Evolutionary conservation across 176 grass and related monocot genomes (phyloP).

Genomic region (Calamus simplicifolius): DNA sequence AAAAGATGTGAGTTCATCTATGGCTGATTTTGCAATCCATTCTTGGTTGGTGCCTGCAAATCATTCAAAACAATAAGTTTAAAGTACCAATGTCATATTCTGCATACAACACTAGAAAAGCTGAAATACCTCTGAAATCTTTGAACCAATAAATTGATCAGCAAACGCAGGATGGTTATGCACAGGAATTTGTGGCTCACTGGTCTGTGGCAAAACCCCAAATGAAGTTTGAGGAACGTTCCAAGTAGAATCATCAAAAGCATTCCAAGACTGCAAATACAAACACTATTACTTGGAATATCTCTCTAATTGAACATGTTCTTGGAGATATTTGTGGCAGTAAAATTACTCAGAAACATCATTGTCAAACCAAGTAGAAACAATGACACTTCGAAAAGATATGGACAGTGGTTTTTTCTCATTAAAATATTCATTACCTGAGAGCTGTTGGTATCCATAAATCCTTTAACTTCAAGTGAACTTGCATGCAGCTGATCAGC

Average conservation of each 20-base stretch:
- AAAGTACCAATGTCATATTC: conserved; percentile 1
- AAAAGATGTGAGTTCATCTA: conserved; percentile 25
- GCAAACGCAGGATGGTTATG: conserved; percentile 8
- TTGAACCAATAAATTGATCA: conserved; percentile 36
- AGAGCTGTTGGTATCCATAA: conserved; percentile 29
- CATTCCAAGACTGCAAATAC: conserved; percentile 50
- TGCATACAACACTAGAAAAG: not conserved
- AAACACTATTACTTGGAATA: conserved; percentile 11
- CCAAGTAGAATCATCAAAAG: conserved; percentile 47
- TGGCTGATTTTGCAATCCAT: conserved; percentile 25
- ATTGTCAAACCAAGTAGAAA: no score
- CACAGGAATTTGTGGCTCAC: conserved; percentile 14
- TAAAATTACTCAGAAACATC: no score
- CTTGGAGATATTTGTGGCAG: no score
- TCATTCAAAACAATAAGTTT: conserved; percentile 4
- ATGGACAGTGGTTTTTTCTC: no score
- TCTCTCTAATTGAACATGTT: not conserved
- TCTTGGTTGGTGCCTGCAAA: conserved; percentile 30
- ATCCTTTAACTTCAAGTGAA: conserved; percentile 25
- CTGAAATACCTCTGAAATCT: conserved; percentile 32
- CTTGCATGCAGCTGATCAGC: not conserved
- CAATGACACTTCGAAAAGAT: no score
- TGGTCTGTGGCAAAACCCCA: conserved; percentile 11
- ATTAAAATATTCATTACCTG: conserved; percentile 37
- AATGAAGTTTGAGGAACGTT: conserved; percentile 13